These are phyloP conservation scores for Teunomyces stri DNA, from an alignment of 805 yeast species.

Conservation along the genomic window DNA sequence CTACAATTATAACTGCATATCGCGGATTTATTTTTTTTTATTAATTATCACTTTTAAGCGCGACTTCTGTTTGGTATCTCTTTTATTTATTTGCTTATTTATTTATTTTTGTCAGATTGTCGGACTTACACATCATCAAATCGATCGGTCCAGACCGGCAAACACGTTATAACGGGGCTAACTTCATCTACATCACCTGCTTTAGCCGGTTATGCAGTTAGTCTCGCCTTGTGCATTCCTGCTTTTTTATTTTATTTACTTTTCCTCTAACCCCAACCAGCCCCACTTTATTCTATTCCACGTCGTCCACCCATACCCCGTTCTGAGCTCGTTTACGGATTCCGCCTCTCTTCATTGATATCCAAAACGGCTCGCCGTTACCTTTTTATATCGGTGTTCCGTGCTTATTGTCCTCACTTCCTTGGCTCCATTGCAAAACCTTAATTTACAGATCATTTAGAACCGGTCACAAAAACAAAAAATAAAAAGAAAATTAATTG, in stretches of 20 bases:
- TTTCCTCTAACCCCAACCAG: background rate
- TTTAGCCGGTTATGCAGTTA: too few relatives aligned
- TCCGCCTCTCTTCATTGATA: background rate
- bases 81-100: background rate
- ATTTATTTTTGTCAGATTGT: background rate
- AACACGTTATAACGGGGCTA: too few relatives aligned
- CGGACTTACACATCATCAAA: background rate
- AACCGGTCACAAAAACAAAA: background rate
- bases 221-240: background rate
- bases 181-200: too few relatives aligned
- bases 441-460: background rate
- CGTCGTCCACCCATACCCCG: background rate
- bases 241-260: background rate
- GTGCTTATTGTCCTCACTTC: background rate
- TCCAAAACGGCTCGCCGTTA: background rate
- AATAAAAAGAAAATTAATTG: too few relatives aligned
- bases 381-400: background rate
- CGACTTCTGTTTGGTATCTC: background rate
- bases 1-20: too few relatives aligned
- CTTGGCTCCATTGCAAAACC: slow-evolving; percentile 1
- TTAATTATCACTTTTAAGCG: too few relatives aligned
- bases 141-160: background rate
- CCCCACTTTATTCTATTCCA: background rate
- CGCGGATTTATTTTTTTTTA: too few relatives aligned
- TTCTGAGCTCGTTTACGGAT: background rate